Conservation (phyloP, 305 asterid genomes). For the Nicotiana rustica region DNA sequence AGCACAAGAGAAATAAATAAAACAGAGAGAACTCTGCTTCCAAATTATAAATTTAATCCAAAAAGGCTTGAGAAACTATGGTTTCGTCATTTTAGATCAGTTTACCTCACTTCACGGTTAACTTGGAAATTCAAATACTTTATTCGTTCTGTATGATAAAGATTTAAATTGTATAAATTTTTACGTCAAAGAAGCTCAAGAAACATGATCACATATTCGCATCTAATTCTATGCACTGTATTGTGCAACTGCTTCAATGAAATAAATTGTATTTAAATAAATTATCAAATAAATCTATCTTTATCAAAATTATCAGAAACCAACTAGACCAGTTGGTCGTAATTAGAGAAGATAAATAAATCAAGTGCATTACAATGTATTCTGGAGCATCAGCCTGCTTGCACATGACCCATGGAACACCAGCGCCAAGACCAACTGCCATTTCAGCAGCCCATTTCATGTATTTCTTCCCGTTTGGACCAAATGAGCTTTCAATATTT, state of each 20-base stretch:
- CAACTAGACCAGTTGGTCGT: conserved; percentile 1
- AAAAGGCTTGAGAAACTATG: not conserved
- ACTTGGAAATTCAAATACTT: conserved; percentile 17
- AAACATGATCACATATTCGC: not conserved
- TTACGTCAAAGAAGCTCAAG: not conserved
- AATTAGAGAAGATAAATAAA: conserved; percentile 37
- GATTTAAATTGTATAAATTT: not conserved
- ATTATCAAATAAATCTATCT: not conserved
- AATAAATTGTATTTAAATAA: not conserved
- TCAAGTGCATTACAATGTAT: conserved; percentile 62
- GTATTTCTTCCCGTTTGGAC: conserved; percentile 71
- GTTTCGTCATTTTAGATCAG: not conserved
- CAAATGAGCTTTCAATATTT: conserved; percentile 76
- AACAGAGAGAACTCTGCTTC: conserved; percentile 11
- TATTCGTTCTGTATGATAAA: not conserved
- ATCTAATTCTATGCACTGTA: not conserved
- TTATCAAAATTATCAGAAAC: not conserved
- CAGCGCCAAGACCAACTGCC: conserved; percentile 92
- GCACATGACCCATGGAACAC: conserved; percentile 99
- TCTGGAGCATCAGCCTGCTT: conserved; percentile 96
- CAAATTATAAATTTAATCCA: not conserved
- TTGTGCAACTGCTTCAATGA: conserved; percentile 10
- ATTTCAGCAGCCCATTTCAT: conserved; percentile 92
- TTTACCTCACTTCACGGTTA: not conserved
- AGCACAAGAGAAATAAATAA: not conserved